Evolutionary conservation across 306 rosid genomes (phyloP), one percentile per base, ranked within the genome.

Genomic region (Prunus campanulata): DNA sequence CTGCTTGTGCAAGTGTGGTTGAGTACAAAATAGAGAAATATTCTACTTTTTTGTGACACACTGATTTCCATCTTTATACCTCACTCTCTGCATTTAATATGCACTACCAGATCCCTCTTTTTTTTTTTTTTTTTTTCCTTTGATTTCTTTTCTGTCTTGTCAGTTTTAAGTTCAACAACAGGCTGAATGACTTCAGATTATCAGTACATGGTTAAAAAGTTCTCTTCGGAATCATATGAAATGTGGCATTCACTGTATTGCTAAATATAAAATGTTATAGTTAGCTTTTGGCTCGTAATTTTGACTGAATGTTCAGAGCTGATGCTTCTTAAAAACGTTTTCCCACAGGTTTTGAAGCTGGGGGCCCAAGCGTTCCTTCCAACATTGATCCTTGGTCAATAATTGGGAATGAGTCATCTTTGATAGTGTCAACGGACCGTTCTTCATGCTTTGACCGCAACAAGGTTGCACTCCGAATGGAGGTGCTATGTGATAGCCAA

Each of bases 341-440:
- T 82, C 72, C 75, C 80, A 49, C 85, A 93, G 98, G 98, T 83
- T 93, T 93, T 80, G 98, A 93, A 86, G 91, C 98, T 54, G 98
- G 98, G 47, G 98, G 97, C 27, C 90, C 84, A 39, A 93, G 88
- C 62, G 78, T 62, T 84, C 98, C 98, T 67, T 93, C 98, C n/a
- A 91, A 93, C 83, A 93, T 93, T 71, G 87, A 83, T 82, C 98
- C 98, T 14, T 93, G 97, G 97, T 61, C 86, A 51, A 84, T 91
- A 60, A 89, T 93, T 80, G 98, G 98, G 66, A 68, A 80, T 54
- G 93, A 83, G 70, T 84, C 93, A 30, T 79, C 63, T 62, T 57
- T 91, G 70, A 72, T 70, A 71, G 90, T 93, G 30, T 90, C 88
- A 48, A 93, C 98, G 5, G 97, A 93, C 60, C 95, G 90, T 16